Evolutionary conservation across 164 flowering plant species (phyloP).

Genomic region (Berberis thunbergii): DNA sequence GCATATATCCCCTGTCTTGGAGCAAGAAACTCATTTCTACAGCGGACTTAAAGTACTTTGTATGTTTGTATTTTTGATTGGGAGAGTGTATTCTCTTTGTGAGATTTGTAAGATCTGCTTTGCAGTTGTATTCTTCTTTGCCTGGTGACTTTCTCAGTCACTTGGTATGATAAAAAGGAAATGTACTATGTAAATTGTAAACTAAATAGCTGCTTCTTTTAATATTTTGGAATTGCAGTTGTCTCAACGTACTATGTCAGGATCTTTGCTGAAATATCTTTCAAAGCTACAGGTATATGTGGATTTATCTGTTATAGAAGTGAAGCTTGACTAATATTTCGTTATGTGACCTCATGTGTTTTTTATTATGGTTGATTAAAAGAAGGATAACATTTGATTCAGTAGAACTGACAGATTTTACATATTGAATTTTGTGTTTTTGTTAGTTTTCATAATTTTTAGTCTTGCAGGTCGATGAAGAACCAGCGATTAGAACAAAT

Average conservation of each 20-base stretch:
- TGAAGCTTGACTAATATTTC: not conserved
- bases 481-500: conserved; percentile 94
- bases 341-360: no score
- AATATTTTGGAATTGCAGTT: conserved; percentile 44
- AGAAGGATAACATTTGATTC: not conserved
- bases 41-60: no score
- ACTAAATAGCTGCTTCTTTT: conserved; percentile 1
- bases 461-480: conserved; percentile 88
- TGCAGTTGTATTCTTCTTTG: no score
- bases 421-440: not conserved
- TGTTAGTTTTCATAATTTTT: conserved; percentile 6
- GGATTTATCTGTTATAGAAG: not conserved
- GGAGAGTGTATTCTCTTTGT: no score
- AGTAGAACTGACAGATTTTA: not conserved
- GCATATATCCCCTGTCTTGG: no score
- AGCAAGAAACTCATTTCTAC: no score
- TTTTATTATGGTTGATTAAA: no score
- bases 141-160: no score
- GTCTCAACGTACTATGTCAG: conserved; percentile 85
- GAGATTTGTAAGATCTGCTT: no score
- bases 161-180: no score
- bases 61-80: no score
- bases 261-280: conserved; percentile 82
- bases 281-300: conserved; percentile 90
- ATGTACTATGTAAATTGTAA: not conserved